Base-by-base conservation (phyloP, 371 early-diverging fungal genomes). In the Thermomucor indicae-seudaticae region DNA sequence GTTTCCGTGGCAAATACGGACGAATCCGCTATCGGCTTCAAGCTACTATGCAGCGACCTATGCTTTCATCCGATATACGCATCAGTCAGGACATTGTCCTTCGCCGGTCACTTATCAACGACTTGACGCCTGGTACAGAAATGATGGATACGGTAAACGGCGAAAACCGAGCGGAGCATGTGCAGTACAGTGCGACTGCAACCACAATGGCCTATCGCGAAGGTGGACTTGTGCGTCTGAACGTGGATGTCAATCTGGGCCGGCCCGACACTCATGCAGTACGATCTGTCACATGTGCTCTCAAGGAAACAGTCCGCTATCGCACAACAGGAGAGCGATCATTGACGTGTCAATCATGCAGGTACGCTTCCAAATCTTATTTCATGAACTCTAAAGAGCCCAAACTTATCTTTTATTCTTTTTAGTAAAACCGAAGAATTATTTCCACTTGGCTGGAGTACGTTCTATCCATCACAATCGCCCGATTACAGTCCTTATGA, bases 161-260 rank as follows among this genome's bases (percentile, higher is more conserved):
- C 20, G 57, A 42, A 22, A 60, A 61, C 25, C 57, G 64, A 19
- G 34, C 50, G 2, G 53, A 67, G 46, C 60, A 64, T 41, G 25
- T 72, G 0, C 47, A 47, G 7, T 72, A 68, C 42, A 64, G 61
- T 1, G 75, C 71, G 2, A 66, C 65, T 7, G 71, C 71, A 2
- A 68, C 75, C 12, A 58, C 56, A 10, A 75, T 75, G 16, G 45
- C 67, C 30, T 68, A 70, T 45, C 66, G 75, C 27, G 75, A 75
- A 60, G 75, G 75, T 10, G 75, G 75, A 17, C 49, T 75, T 16
- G 59, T 75, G 10, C 62, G 64, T 23, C 50, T 75, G 30, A 64
- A 68, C 30, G 35, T 75, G 7, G 55, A 53, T 19, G 62, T 75
- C 56, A 49, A 62, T 22, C 45, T 75, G 2, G 46, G 55, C 3